Percentiles rank a stretch among this genome's conserved stretches.
Evolutionary conservation across 2,329 filamentous ascomycete genomes (phyloP).

Genomic region (Lecanicillium sp.): DNA sequence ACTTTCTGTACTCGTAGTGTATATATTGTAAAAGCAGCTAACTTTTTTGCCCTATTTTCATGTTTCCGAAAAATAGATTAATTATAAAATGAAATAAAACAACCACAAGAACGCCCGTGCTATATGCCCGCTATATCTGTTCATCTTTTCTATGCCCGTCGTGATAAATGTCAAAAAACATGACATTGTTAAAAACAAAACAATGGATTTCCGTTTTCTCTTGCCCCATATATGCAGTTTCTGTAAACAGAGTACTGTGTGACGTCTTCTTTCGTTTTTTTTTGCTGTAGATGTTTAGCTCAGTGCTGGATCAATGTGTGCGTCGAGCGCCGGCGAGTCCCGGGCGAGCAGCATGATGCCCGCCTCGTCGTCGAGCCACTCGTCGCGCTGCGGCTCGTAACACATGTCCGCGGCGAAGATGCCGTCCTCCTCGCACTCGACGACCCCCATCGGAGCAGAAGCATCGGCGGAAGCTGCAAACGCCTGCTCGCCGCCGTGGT

Average conservation of each 20-base stretch:
- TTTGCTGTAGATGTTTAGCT: slow-evolving; percentile 12
- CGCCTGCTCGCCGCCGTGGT: slow-evolving; percentile 15
- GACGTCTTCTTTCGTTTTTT: too few species aligned
- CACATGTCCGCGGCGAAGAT: slow-evolving; percentile 31
- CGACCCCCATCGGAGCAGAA: slow-evolving; percentile 21
- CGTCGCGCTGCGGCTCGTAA: slow-evolving; percentile 28
- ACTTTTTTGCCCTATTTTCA: too few species aligned
- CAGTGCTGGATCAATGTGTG: slow-evolving; percentile 29
- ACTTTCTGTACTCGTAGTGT: too few species aligned
- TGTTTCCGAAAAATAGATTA: too few species aligned
- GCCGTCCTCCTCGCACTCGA: slow-evolving; percentile 16
- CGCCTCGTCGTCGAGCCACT: slow-evolving; percentile 39
- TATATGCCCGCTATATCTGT: not conserved
- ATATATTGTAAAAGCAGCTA: too few species aligned
- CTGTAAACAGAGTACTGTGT: too few species aligned
- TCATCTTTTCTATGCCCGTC: too few species aligned
- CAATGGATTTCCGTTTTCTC: not conserved
- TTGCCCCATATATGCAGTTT: not conserved
- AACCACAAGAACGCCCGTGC: not conserved
- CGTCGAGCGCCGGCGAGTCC: slow-evolving; percentile 21
- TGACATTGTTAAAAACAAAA: too few species aligned
- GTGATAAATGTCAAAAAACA: too few species aligned
- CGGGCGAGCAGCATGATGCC: slow-evolving; percentile 36
- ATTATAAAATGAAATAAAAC: too few species aligned
- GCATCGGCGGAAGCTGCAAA: slow-evolving; percentile 17